Percentiles rank a stretch among this genome's conserved stretches.
Conservation (phyloP, 2,329 filamentous ascomycete species). For the Nemania serpens region DNA sequence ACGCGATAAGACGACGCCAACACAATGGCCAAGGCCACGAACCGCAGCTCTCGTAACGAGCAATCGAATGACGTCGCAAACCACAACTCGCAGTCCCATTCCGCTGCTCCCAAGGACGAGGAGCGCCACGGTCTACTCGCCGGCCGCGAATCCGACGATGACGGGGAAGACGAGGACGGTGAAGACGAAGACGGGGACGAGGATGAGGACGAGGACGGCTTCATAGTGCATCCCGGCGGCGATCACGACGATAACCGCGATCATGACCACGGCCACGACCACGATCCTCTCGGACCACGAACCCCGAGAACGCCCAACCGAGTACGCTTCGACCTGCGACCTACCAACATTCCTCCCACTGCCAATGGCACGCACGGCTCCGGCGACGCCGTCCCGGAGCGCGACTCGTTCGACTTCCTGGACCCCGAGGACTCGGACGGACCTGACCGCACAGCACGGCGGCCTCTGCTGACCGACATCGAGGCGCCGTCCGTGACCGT, state of each 20-base stretch:
- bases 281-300: constrained; percentile 19
- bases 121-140: constrained; percentile 48
- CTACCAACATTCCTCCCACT: constrained; percentile 41
- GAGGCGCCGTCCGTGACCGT: constrained; percentile 72
- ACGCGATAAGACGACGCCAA: constrained; percentile 47
- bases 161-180: constrained; percentile 31
- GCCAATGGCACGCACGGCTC: constrained; percentile 29
- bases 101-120: constrained; percentile 38
- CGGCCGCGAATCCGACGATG: constrained; percentile 36
- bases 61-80: constrained; percentile 28
- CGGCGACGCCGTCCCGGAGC: constrained; percentile 10
- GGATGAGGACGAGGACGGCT: constrained; percentile 31
- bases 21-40: constrained; percentile 51
- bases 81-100: constrained; percentile 13
- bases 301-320: constrained; percentile 66
- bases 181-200: constrained; percentile 30
- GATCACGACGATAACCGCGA: not conserved
- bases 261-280: constrained; percentile 17
- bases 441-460: constrained; percentile 47
- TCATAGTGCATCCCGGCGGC: constrained; percentile 36
- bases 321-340: constrained; percentile 63
- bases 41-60: constrained; percentile 38
- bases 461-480: constrained; percentile 72
- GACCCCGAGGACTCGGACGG: constrained; percentile 42
- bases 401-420: constrained; percentile 42